Evolutionary conservation across 441 rosid genomes (phyloP).

Genomic region (Gossypium laxum): DNA sequence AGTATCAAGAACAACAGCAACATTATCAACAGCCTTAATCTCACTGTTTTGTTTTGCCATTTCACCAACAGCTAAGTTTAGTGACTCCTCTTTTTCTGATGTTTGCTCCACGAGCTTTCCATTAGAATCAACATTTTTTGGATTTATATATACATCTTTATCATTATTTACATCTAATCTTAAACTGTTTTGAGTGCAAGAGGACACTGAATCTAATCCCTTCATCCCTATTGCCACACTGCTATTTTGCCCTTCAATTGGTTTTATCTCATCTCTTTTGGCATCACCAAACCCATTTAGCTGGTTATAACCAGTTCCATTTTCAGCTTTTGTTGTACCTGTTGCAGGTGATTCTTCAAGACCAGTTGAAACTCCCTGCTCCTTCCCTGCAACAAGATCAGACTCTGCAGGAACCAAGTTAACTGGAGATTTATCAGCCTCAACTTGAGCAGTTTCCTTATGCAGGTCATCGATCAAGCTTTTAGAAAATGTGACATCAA

Average conservation of each 20-base stretch:
- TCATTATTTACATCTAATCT: constrained; percentile 49
- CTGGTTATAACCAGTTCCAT: constrained; percentile 29
- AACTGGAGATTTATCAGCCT: constrained; percentile 23
- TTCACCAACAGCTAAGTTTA: constrained; percentile 35
- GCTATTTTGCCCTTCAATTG: constrained; percentile 33
- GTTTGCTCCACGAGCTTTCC: constrained; percentile 27
- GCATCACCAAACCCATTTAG: constrained; percentile 37
- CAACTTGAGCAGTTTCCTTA: constrained; percentile 27
- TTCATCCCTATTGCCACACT: constrained; percentile 33
- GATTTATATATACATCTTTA: constrained; percentile 31
- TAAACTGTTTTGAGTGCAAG: constrained; percentile 47
- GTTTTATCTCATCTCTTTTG: constrained; percentile 28
- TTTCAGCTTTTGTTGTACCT: constrained; percentile 30
- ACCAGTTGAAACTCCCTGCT: constrained; percentile 31
- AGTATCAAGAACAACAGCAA: constrained; percentile 25
- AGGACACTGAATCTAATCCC: constrained; percentile 58
- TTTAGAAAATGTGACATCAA: constrained; percentile 24
- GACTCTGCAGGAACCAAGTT: constrained; percentile 29
- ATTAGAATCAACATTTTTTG: constrained; percentile 33
- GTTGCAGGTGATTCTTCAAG: constrained; percentile 30
- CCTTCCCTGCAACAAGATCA: constrained; percentile 34
- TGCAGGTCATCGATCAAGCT: constrained; percentile 11
- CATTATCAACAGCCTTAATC: constrained; percentile 25
- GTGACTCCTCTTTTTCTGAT: constrained; percentile 35
- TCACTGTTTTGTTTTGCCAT: constrained; percentile 34